Base-by-base conservation (phyloP, 2,329 filamentous ascomycete species). In the Cladosporium sp. region DNA sequence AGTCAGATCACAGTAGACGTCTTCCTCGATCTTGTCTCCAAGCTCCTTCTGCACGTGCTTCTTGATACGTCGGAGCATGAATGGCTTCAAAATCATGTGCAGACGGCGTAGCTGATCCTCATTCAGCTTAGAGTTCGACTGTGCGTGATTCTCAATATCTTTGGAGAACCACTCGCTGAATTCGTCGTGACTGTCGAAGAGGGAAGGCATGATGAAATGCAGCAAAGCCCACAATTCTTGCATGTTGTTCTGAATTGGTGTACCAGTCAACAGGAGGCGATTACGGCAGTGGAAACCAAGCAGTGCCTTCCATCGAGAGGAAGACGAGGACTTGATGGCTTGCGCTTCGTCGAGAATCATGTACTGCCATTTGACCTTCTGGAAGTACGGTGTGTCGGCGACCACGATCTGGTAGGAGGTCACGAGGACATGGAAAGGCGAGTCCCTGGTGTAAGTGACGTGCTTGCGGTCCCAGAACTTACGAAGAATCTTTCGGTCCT, bases 401-500 rank as follows among this genome's bases (percentile, higher is more conserved):
- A 99, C 95, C 28, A 99, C 95, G 43, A 99, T 85, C 79, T 99
- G 95, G 77, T 99, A 99, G 0, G 94, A 98, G 0, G 95, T 99
- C 57, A 99, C 89, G 60, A 97, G 87, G 61, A 99, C 93, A 76
- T 99, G 95, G 82, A 99, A 98, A 16, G 93, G 89, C 0, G 93
- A 93, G 66, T 97, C 93, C 74, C 91, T 92, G 73, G 88, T 93
- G 80, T 99, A 99, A 3, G 93, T 97, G 71, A 94, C 90, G 77
- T 98, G 93, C 81, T 97, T 97, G 73, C 95, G 89, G 78, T 99
- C 95, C 95, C 95, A 99, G 81, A 98, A 98, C 80, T 98, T 99
- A 65, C 95, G 91, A 65, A 99, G 85, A 58, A 98, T 91, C 79
- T 99, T 99, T 73, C 95, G 89, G 76, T 99, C 95, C 67, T 90